A percentile compares a stretch with the other conserved stretches of the same genome.
phyloP scores from a whole-genome alignment of 1,284 basidiomycete species.

The Ustilago xerochloae region DNA sequence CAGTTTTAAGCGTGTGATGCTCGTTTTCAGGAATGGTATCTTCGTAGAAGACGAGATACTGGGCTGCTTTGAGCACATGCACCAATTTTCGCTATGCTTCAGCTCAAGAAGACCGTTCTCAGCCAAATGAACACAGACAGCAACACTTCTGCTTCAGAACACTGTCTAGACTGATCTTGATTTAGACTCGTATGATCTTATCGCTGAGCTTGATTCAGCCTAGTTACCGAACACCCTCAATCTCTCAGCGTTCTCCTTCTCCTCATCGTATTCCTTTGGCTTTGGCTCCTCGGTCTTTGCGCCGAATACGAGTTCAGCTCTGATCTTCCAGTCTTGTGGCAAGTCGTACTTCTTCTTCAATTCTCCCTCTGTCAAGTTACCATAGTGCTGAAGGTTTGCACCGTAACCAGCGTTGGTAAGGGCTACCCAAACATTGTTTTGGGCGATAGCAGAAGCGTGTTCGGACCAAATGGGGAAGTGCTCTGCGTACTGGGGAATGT shows the following conservation, averaged over 20 bases:
- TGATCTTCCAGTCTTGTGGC: constrained; percentile 69
- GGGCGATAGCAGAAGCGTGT: constrained; percentile 66
- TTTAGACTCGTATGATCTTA: neutral
- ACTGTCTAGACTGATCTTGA: no score
- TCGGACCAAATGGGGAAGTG: constrained; percentile 67
- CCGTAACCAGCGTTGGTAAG: constrained; percentile 71
- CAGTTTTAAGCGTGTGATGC: neutral
- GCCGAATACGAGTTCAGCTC: constrained; percentile 71
- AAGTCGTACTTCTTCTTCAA: constrained; percentile 67
- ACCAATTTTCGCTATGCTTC: no score
- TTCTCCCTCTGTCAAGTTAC: constrained; percentile 46
- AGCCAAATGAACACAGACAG: neutral
- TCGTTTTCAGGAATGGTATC: neutral
- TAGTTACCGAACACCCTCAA: constrained; percentile 32
- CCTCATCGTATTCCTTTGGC: constrained; percentile 32
- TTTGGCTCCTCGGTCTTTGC: constrained; percentile 23
- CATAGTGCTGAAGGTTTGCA: constrained; percentile 69
- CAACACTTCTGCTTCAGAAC: no score
- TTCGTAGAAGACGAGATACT: no score
- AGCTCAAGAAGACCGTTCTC: neutral
- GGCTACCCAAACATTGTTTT: constrained; percentile 70
- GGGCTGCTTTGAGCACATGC: no score
- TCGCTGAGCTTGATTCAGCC: neutral
- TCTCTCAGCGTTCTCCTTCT: constrained; percentile 21
- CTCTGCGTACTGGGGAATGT: constrained; percentile 68